phyloP scores from a whole-genome alignment of 31 red algal genomes.

The Asparagopsis taxiformis region DNA sequence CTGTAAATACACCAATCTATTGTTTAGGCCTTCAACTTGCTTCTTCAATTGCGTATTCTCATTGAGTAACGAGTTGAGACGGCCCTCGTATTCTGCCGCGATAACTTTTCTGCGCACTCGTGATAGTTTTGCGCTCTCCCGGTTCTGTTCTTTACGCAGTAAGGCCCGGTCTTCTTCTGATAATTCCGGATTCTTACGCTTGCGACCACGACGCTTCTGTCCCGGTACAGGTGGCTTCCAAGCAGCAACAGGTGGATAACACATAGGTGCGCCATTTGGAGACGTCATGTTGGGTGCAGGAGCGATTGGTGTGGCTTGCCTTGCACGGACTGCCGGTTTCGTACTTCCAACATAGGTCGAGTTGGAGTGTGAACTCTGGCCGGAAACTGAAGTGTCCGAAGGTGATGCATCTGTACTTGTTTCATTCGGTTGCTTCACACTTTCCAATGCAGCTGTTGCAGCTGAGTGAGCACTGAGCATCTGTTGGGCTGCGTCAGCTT shows the following conservation, averaged over 20 bases:
- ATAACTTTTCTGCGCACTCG: constrained; percentile 37
- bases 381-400: too few relatives aligned
- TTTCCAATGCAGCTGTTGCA: too few relatives aligned
- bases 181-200: constrained; percentile 74
- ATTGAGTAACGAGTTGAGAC: neutral
- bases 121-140: constrained; percentile 73
- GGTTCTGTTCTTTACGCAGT: constrained; percentile 65
- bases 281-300: neutral
- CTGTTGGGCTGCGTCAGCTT: too few relatives aligned
- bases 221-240: neutral
- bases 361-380: too few relatives aligned
- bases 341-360: too few relatives aligned
- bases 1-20: constrained; percentile 25
- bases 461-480: too few relatives aligned
- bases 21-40: constrained; percentile 20
- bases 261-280: too few relatives aligned
- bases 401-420: too few relatives aligned
- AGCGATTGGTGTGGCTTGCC: too few relatives aligned
- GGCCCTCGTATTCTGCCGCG: constrained; percentile 13
- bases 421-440: too few relatives aligned
- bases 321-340: too few relatives aligned
- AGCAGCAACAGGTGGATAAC: too few relatives aligned
- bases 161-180: constrained; percentile 73
- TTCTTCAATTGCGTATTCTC: constrained; percentile 16
- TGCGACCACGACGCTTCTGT: constrained; percentile 71